These are phyloP conservation scores for Pisolithus microcarpus DNA, from an alignment of 768 basidiomycete genomes.

Conservation along the genomic window DNA sequence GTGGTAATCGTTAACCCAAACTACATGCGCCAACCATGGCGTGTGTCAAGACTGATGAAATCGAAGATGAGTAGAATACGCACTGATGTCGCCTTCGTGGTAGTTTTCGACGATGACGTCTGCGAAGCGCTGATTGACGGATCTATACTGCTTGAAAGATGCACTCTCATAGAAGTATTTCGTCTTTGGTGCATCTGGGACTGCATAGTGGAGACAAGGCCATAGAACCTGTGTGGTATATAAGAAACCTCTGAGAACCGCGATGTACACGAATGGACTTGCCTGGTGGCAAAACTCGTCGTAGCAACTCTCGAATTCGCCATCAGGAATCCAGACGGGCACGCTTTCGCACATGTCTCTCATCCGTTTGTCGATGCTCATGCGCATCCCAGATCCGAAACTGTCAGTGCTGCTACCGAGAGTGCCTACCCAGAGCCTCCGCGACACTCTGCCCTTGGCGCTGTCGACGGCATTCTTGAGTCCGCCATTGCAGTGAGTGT, in stretches of 20 bases:
- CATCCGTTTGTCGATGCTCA: conserved; percentile 48
- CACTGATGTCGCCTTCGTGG: conserved; percentile 81
- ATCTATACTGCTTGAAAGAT: conserved; percentile 77
- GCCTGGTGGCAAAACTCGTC: conserved; percentile 85
- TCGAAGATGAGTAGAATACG: conserved; percentile 1
- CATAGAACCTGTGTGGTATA: conserved; percentile 54
- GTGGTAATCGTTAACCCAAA: conserved; percentile 95
- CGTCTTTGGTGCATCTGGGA: conserved; percentile 83
- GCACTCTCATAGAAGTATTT: conserved; percentile 75
- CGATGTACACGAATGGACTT: conserved; percentile 10
- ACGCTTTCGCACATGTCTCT: conserved; percentile 33
- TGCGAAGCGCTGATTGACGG: conserved; percentile 89
- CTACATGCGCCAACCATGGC: conserved; percentile 14
- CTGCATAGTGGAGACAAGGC: conserved; percentile 81
- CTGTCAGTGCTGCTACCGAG: conserved; percentile 65
- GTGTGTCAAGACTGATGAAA: neutral
- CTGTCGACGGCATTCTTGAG: conserved; percentile 76
- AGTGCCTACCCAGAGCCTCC: conserved; percentile 62
- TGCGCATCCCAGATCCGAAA: conserved; percentile 49
- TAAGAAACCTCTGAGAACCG: conserved; percentile 10
- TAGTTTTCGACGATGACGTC: conserved; percentile 74
- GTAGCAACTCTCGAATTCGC: conserved; percentile 72
- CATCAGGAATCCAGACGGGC: conserved; percentile 77
- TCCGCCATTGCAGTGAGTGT: conserved; percentile 75
- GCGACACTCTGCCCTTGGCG: conserved; percentile 46